Base-by-base conservation (phyloP, 2,329 filamentous ascomycete genomes). In the Fonsecaea pedrosoi region DNA sequence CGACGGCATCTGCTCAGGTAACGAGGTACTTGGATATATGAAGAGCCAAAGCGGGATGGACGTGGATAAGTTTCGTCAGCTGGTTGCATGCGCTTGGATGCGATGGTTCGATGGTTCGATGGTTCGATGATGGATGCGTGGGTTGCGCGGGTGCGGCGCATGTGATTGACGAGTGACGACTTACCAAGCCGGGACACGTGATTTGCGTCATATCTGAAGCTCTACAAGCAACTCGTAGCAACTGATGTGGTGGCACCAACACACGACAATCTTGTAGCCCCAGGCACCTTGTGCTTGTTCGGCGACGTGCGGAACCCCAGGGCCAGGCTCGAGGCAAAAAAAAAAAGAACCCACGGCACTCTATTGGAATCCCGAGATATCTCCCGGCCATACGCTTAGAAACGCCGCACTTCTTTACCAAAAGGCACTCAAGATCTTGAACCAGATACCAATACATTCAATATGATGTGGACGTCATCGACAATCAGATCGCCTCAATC, bases 51-150 rank as follows among this genome's bases (percentile, higher is more conserved):
- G 15, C 30, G 34, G 59, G 34, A 54, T 15, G 2, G 30, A 30
- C 59, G 40, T 34, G 45, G 30, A 32, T 35, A 1, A 21, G 62
- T 54, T 60, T 35, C 60, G 62, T 65, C 62, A 65, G 62, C 62
- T 35, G 40, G 48, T 7, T 60, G 55, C 54, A 64, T 45, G 18
- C 13, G 38, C 38, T 40, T 4, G 30, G 30, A 32, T 40, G 30
- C 30, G 30, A 32, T 32, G 30, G 30, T 32, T 32, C 30, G 30
- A 32, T 32, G 30, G 30, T 32, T 32, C 30, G 30, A 32, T 32
- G 30, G 30, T 6, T 32, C 30, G 30, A 32, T 32, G 30, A 6
- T 6, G 30, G 4, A 32, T 32, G 25, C 25, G 25, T 25, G 25
- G 25, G 25, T 2, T 25, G 25, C 25, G 2, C 25, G 25, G 25